Base-by-base conservation (phyloP, 345 rosid genomes). In the Dipteronia dyeriana region DNA sequence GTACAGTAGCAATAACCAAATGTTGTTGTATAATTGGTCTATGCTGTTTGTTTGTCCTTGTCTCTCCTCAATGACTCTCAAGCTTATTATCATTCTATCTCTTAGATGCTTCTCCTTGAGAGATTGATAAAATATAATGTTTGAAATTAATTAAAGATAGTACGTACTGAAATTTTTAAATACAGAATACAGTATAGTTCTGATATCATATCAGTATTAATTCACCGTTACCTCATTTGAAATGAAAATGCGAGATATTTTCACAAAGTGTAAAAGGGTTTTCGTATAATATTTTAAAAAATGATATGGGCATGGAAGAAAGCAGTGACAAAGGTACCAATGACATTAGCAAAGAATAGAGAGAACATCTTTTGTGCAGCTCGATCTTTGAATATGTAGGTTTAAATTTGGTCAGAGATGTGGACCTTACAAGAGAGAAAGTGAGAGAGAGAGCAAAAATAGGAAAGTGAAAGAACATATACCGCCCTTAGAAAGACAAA, bases 401-500 rank as follows among this genome's bases (percentile, higher is more conserved):
- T 75, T 76, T 61, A 69, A 73, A 74, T 76, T 66, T 22, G 66
- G 80, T 77, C 79, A 83, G 88, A 79, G 80, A 81, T 57, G 85
- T 75, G 85, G 82, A 83, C 83, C 82, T 76, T 64, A 53, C 82
- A 68, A 71, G 2, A 45, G 5, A 49, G 54, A 39, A 2, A 64
- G 70, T 69, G 34, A 12, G 43, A 68, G 20, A 60, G 1, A 56
- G 22, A 68, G 63, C 13, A n/a, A 39, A 59, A 4, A 71, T 11
- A 34, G 68, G 13, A 64, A 43, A 17, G 67, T 20, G 29, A 73
- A 76, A 71, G 25, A 64, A 79, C 76, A 76, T 75, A 62, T 47
- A 53, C 14, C 22, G 20, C 12, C 63, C 64, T 66, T 66, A 9
- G 51, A 77, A 64, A 68, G 67, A 83, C 80, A 78, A 75, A 38